A percentile compares a stretch with the other conserved stretches of the same genome.
Conservation (phyloP, 2,329 filamentous ascomycete genomes). For the Aspergillus phoenicis region DNA sequence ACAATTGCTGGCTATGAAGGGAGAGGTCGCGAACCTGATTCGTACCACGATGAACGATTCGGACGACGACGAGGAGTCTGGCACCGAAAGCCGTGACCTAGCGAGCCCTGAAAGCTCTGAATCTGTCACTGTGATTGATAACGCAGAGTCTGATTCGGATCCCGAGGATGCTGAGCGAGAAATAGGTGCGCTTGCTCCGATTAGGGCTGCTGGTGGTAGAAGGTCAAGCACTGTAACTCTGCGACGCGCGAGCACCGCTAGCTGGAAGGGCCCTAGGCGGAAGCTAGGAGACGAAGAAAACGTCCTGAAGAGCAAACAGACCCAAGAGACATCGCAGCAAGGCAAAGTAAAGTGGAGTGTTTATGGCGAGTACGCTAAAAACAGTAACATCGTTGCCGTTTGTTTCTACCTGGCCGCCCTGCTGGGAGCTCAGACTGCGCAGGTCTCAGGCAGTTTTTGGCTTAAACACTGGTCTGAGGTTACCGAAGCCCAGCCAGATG, state of each 20-base stretch:
- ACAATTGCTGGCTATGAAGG: constrained; percentile 91
- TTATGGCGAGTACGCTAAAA: constrained; percentile 91
- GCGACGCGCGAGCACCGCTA: constrained; percentile 86
- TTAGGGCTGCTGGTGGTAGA: constrained; percentile 67
- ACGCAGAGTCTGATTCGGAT: constrained; percentile 56
- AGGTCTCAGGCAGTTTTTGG: constrained; percentile 87
- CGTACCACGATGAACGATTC: constrained; percentile 64
- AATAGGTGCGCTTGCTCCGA: constrained; percentile 73
- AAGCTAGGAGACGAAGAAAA: constrained; percentile 81
- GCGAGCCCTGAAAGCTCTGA: constrained; percentile 71
- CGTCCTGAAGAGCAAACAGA: constrained; percentile 74
- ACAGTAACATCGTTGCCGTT: constrained; percentile 86
- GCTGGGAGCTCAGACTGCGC: constrained; percentile 76
- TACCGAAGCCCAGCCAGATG: constrained; percentile 71
- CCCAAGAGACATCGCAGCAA: constrained; percentile 86
- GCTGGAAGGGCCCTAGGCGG: constrained; percentile 81
- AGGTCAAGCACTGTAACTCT: constrained; percentile 74
- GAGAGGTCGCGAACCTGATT: constrained; percentile 81
- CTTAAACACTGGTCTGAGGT: constrained; percentile 87
- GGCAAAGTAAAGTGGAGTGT: constrained; percentile 98
- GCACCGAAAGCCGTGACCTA: constrained; percentile 60
- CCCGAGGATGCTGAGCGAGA: constrained; percentile 67
- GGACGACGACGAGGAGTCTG: constrained; percentile 47
- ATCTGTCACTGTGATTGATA: constrained; percentile 54
- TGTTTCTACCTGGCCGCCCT: constrained; percentile 75